A percentile compares a stretch with the other conserved stretches of the same genome.
Evolutionary conservation across 208 protist genomes (phyloP).

Genomic region (Acanthamoeba castellanii): DNA sequence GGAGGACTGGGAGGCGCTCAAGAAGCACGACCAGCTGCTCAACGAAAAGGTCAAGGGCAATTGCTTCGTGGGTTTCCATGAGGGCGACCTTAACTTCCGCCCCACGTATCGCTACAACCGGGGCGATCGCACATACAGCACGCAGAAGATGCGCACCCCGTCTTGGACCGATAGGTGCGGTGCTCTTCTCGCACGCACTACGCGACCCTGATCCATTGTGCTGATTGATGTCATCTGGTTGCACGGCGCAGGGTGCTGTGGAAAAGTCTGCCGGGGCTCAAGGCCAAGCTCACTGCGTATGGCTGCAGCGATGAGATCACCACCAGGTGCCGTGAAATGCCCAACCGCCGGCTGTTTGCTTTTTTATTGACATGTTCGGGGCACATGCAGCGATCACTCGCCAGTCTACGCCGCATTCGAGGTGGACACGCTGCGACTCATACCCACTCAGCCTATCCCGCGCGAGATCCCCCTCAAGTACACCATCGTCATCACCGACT

Average conservation of each 20-base stretch:
- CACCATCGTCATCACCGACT: slow-evolving; percentile 55
- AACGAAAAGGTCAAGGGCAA: slow-evolving; percentile 53
- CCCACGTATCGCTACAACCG: slow-evolving; percentile 85
- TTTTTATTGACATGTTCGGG: background rate
- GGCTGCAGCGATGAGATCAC: slow-evolving; percentile 70
- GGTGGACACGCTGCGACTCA: slow-evolving; percentile 18
- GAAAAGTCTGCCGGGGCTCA: slow-evolving; percentile 16
- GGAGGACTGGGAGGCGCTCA: slow-evolving; percentile 65
- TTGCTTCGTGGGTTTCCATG: slow-evolving; percentile 82
- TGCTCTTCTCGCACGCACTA: background rate
- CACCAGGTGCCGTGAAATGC: slow-evolving; percentile 18
- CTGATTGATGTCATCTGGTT: background rate
- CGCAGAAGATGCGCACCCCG: slow-evolving; percentile 64
- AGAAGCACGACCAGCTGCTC: slow-evolving; percentile 74
- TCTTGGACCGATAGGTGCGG: slow-evolving; percentile 71
- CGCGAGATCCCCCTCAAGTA: slow-evolving; percentile 19
- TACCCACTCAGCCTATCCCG: background rate
- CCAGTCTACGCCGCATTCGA: slow-evolving; percentile 65
- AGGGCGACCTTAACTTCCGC: slow-evolving; percentile 81
- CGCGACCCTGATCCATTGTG: background rate
- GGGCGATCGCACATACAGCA: slow-evolving; percentile 48
- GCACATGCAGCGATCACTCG: slow-evolving; percentile 59
- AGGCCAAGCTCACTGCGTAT: slow-evolving; percentile 45
- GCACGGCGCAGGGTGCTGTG: slow-evolving; percentile 46
- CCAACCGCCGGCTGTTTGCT: background rate